Evolutionary conservation across 2,329 filamentous ascomycete species (phyloP).

Genomic region (Botrytis fragariae): DNA sequence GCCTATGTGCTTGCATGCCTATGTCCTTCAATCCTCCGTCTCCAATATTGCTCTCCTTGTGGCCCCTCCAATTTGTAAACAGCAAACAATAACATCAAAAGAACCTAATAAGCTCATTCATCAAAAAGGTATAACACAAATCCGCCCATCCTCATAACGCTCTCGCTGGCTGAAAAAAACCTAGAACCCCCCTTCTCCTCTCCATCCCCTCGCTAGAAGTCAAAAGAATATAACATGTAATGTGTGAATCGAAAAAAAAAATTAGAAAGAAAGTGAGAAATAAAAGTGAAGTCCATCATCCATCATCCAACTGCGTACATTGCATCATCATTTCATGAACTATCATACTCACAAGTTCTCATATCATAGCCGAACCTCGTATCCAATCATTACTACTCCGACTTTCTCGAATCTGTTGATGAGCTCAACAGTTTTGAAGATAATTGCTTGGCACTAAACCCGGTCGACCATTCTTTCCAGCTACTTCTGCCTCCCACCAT

Average conservation of each 20-base stretch:
- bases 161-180: not conserved
- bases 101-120: not conserved
- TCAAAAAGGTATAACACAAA: conserved; percentile 17
- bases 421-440: conserved; percentile 42
- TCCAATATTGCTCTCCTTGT: not conserved
- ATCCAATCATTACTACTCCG: not conserved
- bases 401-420: not conserved
- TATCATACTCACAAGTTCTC: conserved; percentile 8
- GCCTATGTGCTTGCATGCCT: not conserved
- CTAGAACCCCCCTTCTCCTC: not conserved
- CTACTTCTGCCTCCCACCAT: conserved; percentile 98
- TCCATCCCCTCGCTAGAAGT: not conserved
- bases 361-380: not conserved
- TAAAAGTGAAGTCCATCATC: not conserved
- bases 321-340: conserved; percentile 7
- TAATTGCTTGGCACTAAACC: conserved; percentile 70
- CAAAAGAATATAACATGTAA: not conserved
- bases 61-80: not conserved
- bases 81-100: not conserved
- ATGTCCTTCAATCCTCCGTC: not conserved
- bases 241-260: not conserved
- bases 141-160: conserved; percentile 10
- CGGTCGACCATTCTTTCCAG: conserved; percentile 59
- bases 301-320: not conserved
- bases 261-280: conserved; percentile 1